Base-by-base conservation (phyloP, 1,284 basidiomycete genomes). In the Polyporus tsugae region DNA sequence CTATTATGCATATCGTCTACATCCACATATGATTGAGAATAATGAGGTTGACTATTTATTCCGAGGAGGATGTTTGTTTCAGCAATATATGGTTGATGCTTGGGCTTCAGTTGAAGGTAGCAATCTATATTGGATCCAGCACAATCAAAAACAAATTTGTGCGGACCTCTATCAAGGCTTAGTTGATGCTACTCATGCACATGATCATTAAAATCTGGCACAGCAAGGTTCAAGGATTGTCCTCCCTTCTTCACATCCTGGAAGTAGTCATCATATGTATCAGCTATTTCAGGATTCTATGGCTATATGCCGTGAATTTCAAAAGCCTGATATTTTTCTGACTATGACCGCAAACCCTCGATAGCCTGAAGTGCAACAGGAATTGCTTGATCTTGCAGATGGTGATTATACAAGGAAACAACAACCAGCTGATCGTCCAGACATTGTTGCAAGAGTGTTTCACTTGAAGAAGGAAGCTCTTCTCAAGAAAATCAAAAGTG, bases 281-380 rank as follows among this genome's bases (percentile, higher is more conserved):
- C 81, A 85, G 65, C 68, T 74, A 0, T 82, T 78, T 63, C 84
- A 86, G 61, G 84, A 87, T 70, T 74, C 84, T 0, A 79, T 87
- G 75, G 83, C 84, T 0, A 76, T 86, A 29, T 79, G 79, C 2
- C 73, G 79, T 0, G 69, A 75, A 25, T 81, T 74, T 57, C 67
- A 73, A 1, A 78, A 79, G 19, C 77, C 82, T 5, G 82, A 84
- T 68, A 70, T 86, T 6, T 86, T 87, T 70, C 74, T 86, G 3
- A 87, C 85, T 0, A 79, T 85, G 68, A 87, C 85, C 5, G 78
- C 80, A 5, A 87, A 87, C 77, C 82, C 81, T 0, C 68, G 75
- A 0, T 87, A 84, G 85, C 70, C 72, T 0, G 86, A 89, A 62
- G 84, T 88, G 7, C 46, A 59, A 2, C 39, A 76, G 0, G 81